Evolutionary conservation across 2,329 filamentous ascomycete species (phyloP).

Genomic region (Ceratocystis destructans): DNA sequence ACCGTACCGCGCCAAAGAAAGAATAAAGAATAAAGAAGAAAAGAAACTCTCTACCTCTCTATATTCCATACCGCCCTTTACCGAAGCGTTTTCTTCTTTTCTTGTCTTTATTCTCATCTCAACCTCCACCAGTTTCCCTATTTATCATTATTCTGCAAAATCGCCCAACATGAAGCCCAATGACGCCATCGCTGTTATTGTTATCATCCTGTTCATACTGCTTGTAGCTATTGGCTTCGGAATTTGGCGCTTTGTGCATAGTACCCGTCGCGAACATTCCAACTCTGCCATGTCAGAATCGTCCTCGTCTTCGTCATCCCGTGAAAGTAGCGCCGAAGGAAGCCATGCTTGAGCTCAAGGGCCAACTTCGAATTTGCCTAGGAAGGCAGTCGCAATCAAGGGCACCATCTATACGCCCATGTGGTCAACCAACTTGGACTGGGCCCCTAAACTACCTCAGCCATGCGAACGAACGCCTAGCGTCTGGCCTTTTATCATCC

Average conservation of each 20-base stretch:
- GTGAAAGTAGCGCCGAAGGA: not conserved
- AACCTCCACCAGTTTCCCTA: not conserved
- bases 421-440: not conserved
- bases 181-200: slow-evolving; percentile 54
- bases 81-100: not conserved
- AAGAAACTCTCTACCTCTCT: not conserved
- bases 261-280: slow-evolving; percentile 28
- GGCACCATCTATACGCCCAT: not conserved
- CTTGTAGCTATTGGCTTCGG: slow-evolving; percentile 48
- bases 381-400: not conserved
- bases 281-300: not conserved
- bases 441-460: too few relatives aligned
- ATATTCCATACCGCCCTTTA: not conserved
- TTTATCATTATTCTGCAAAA: not conserved
- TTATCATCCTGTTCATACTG: slow-evolving; percentile 51
- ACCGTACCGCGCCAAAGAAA: not conserved
- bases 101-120: not conserved
- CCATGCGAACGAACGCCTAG: too few relatives aligned
- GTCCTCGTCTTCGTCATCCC: slow-evolving; percentile 9
- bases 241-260: slow-evolving; percentile 47
- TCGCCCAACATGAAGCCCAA: slow-evolving; percentile 39
- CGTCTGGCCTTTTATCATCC: not conserved
- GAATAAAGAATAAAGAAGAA: too few relatives aligned
- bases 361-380: not conserved
- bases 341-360: not conserved